These are phyloP conservation scores for Leonotis leonurus DNA, from an alignment of 257 asterid genomes.

Conservation along the genomic window DNA sequence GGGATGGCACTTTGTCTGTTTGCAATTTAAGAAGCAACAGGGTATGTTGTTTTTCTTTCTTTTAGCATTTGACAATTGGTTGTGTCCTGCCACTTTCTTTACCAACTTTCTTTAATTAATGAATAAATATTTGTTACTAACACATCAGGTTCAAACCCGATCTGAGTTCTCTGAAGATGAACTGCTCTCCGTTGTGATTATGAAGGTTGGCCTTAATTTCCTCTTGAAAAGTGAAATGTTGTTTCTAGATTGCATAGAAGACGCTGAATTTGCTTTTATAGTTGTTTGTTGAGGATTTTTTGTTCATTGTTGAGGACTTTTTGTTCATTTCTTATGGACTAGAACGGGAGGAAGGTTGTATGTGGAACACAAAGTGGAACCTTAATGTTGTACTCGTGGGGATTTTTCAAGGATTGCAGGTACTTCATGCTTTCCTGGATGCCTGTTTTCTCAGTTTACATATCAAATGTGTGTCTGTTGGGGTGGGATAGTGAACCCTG, in stretches of 20 bases:
- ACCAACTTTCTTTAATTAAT: neutral
- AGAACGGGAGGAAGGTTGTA: conserved; percentile 87
- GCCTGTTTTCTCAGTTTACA: neutral
- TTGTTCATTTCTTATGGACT: neutral
- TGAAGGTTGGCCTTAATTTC: conserved; percentile 58
- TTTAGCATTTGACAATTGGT: conserved; percentile 1
- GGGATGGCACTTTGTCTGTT: conserved; percentile 89
- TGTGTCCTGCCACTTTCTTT: neutral
- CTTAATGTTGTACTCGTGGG: conserved; percentile 84
- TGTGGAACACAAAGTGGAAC: conserved; percentile 79
- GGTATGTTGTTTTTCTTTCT: conserved; percentile 36
- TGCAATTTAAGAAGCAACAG: conserved; percentile 88
- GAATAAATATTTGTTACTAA: neutral
- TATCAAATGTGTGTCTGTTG: neutral
- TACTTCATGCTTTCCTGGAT: conserved; percentile 14
- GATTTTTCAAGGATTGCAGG: conserved; percentile 99
- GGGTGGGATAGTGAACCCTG: neutral
- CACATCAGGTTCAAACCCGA: conserved; percentile 64
- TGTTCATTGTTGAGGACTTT: too few species aligned
- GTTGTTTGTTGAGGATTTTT: neutral
- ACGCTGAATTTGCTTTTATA: conserved; percentile 2
- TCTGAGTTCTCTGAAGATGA: conserved; percentile 96
- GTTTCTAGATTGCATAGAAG: conserved; percentile 2
- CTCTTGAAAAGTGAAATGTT: neutral
- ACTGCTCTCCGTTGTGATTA: conserved; percentile 79